Base-by-base conservation (phyloP, 495 filamentous ascomycete species). In the Stereocaulon alpinum region DNA sequence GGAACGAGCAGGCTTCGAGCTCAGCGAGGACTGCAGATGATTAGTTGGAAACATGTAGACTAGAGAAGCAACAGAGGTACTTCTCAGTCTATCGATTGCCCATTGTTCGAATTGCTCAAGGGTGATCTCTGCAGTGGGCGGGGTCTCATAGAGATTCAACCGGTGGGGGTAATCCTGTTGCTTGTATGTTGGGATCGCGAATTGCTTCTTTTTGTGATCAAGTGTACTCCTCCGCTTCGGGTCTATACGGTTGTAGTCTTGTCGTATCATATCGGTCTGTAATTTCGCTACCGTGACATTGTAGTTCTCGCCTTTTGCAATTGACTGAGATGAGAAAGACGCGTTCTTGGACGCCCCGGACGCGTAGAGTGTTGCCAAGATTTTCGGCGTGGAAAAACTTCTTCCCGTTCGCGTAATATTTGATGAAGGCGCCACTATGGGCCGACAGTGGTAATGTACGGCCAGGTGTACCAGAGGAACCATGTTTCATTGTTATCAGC, bases 51-150 rank as follows among this genome's bases (percentile, higher is more conserved):
- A 48, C 7, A 40, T 32, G 6, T 17, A n/a, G 51, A 50, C 1
- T 20, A 22, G 11, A 17, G 24, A 27, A 18, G 22, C 29, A 63
- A 72, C 12, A 47, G 4, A 0, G 2, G 55, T 74, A 93, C 90
- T 75, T 65, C 86, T 84, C 60, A 99, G 66, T 50, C 94, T 81
- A 67, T 94, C 85, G 65, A 99, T 96, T n/a, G 92, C 94, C 94
- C 94, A 99, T 80, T 95, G 88, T 67, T 99, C 94, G 67, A 99
- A 99, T 66, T 97, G 82, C 70, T 99, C 94, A 48, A 99, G 85
- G 4, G 89, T 95, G 71, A 99, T 90, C 64, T 99, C 94, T 27
- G 86, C 86, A 1, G 90, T 95, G 0, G 94, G 94, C 34, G 94
- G 91, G 22, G 78, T 77, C 29, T 80, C 79, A 74, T 99, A 99